A percentile compares a stretch with the other conserved stretches of the same genome.
Evolutionary conservation across 305 asterid species (phyloP).

Genomic region (Solanum aculeatissimum): DNA sequence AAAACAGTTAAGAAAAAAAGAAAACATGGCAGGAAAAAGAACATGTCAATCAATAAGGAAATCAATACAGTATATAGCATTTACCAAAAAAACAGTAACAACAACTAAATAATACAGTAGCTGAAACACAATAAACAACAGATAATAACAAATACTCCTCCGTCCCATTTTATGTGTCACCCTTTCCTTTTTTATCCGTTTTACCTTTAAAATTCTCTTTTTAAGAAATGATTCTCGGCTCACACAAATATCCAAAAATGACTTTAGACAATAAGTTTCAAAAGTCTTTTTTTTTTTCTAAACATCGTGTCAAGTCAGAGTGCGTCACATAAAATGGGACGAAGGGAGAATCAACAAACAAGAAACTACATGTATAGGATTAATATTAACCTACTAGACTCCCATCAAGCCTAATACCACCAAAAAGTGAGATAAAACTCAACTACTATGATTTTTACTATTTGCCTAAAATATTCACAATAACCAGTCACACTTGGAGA

Average conservation of each 20-base stretch:
- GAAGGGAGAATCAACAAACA: too few relatives aligned
- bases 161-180: too few relatives aligned
- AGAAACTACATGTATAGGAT: background rate
- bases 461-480: background rate
- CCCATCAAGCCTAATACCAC: background rate
- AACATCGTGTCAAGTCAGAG: too few relatives aligned
- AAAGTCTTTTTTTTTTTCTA: too few relatives aligned
- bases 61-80: background rate
- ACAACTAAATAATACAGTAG: background rate
- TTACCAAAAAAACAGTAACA: background rate
- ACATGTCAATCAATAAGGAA: background rate
- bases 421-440: background rate
- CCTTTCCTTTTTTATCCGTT: too few relatives aligned
- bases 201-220: too few relatives aligned
- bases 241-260: too few relatives aligned
- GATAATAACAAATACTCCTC: too few relatives aligned
- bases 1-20: background rate
- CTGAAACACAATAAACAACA: background rate
- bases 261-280: too few relatives aligned
- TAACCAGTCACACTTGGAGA: background rate
- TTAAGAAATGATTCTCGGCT: too few relatives aligned
- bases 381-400: background rate
- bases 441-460: background rate
- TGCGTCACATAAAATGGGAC: too few relatives aligned
- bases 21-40: background rate